Evolutionary conservation across 106 monocot genomes (phyloP).

Genomic region (Acorus gramineus): DNA sequence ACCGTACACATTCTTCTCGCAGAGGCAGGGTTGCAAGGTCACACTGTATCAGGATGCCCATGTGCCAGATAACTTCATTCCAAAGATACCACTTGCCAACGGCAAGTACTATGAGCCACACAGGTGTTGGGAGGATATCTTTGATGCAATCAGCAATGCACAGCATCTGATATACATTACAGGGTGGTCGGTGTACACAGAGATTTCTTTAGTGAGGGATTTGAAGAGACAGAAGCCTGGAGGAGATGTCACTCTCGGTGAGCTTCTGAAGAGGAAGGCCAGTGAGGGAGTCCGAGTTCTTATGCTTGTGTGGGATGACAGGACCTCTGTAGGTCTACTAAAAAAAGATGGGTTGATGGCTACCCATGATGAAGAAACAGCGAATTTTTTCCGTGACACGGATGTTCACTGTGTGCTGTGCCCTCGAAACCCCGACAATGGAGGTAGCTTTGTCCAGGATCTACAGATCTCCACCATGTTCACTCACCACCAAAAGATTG

Average conservation of each 20-base stretch:
- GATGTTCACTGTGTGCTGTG: constrained; percentile 68
- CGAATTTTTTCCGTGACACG: constrained; percentile 28
- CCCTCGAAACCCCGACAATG: constrained; percentile 63
- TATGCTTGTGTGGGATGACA: constrained; percentile 78
- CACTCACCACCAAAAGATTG: constrained; percentile 73
- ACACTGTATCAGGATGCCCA: constrained; percentile 66
- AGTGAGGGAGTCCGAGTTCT: constrained; percentile 60
- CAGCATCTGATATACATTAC: constrained; percentile 58
- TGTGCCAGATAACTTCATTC: constrained; percentile 51
- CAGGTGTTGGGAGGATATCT: constrained; percentile 73
- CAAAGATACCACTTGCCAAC: constrained; percentile 36
- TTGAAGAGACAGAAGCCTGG: constrained; percentile 32
- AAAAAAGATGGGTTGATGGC: constrained; percentile 66
- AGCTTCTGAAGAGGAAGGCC: constrained; percentile 65
- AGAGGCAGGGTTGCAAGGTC: constrained; percentile 56
- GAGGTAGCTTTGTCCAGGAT: constrained; percentile 52
- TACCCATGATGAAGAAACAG: constrained; percentile 70
- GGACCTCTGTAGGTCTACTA: constrained; percentile 47
- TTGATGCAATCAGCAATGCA: constrained; percentile 59
- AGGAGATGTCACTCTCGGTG: constrained; percentile 51
- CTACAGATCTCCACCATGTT: constrained; percentile 59
- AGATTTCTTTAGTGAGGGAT: constrained; percentile 61
- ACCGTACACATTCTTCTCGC: constrained; percentile 64
- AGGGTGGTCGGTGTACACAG: constrained; percentile 68
- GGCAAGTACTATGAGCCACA: constrained; percentile 49